phyloP scores from a whole-genome alignment of 2,329 filamentous ascomycete genomes.

The Neurospora sp. region DNA sequence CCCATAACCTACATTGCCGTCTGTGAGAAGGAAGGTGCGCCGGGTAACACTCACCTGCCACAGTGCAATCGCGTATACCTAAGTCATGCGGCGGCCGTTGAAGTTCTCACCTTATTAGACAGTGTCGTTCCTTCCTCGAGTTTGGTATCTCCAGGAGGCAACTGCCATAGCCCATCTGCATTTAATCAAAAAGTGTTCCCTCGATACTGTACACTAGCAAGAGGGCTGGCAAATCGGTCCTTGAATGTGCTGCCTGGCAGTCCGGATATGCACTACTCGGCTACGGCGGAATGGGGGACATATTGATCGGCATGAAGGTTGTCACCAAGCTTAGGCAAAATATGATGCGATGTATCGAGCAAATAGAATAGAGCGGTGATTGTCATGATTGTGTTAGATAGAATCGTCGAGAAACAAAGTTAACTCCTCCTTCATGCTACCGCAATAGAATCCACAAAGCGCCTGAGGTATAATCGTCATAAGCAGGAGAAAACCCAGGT shows the following conservation, averaged over 20 bases:
- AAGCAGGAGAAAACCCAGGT: background rate
- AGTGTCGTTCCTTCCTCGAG: background rate
- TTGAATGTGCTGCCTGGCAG: background rate
- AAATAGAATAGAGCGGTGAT: background rate
- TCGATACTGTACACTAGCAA: background rate
- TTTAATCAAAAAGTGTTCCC: background rate
- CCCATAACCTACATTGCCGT: background rate
- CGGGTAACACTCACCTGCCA: background rate
- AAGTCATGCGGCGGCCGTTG: background rate
- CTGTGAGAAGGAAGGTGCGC: background rate
- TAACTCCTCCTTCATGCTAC: background rate
- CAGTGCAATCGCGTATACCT: background rate
- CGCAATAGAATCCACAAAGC: constrained; percentile 4
- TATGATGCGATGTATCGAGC: background rate
- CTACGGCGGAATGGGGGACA: background rate
- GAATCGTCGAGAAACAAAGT: background rate
- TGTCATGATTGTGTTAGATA: background rate
- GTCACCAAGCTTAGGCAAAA: background rate
- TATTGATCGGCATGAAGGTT: background rate
- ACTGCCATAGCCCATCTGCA: background rate
- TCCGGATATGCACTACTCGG: background rate
- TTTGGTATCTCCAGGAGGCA: background rate
- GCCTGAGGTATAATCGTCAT: constrained; percentile 4
- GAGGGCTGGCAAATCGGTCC: background rate
- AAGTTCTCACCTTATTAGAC: background rate